Conservation (phyloP, 2,329 filamentous ascomycete species). For the Paecilomyces formosus region DNA sequence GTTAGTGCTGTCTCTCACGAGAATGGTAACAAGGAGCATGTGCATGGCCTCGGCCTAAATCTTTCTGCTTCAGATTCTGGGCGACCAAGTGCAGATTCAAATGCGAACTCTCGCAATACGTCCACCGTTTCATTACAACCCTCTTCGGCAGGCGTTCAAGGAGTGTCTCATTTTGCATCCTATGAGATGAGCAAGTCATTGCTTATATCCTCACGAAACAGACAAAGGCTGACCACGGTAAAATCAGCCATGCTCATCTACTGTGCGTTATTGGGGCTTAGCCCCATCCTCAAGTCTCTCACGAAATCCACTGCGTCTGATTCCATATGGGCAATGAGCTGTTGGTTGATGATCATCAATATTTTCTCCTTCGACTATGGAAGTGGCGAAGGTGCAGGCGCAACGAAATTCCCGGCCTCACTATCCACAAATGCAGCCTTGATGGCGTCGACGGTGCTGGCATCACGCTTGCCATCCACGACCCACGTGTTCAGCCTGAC, state of each 20-base stretch:
- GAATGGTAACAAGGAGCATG: conserved; percentile 23
- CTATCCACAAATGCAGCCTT: conserved; percentile 92
- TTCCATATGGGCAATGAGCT: conserved; percentile 95
- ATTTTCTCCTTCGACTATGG: conserved; percentile 98
- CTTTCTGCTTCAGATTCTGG: conserved; percentile 30
- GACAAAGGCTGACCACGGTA: conserved; percentile 66
- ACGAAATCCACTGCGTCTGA: conserved; percentile 86
- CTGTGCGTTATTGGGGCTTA: conserved; percentile 82
- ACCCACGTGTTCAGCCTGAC: conserved; percentile 93
- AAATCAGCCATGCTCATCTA: conserved; percentile 93
- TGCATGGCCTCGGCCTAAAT: conserved; percentile 37
- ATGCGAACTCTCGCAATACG: conserved; percentile 44
- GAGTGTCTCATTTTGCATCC: conserved; percentile 11
- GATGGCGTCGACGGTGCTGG: conserved; percentile 92
- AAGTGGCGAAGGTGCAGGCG: conserved; percentile 42
- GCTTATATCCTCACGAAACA: conserved; percentile 47
- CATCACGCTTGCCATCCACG: conserved; percentile 78
- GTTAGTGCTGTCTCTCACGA: conserved; percentile 17
- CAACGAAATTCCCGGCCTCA: conserved; percentile 48
- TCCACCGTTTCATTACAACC: conserved; percentile 52
- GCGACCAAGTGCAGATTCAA: conserved; percentile 18
- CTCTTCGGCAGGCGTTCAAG: conserved; percentile 12
- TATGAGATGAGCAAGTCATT: conserved; percentile 18
- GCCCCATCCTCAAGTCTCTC: conserved; percentile 93
- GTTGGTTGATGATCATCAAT: conserved; percentile 88